phyloP scores from a whole-genome alignment of 768 basidiomycete genomes.

The Daedaleopsis sinensis region DNA sequence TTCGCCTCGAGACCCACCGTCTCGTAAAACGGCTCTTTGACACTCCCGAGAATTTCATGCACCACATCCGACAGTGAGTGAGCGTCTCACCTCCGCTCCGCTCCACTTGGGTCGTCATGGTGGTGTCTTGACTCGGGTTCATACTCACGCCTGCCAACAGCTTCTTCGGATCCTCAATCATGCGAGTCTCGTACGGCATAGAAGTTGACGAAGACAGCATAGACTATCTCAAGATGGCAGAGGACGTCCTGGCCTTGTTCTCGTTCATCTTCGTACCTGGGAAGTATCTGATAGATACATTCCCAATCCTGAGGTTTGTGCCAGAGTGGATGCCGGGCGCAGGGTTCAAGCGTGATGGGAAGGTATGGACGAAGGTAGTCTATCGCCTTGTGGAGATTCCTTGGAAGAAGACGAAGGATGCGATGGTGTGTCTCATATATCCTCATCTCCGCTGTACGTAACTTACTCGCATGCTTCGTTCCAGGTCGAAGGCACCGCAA shows the following conservation, averaged over 20 bases:
- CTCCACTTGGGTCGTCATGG: background rate
- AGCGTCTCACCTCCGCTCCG: no score
- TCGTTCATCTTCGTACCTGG: slow-evolving; percentile 21
- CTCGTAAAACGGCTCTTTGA: slow-evolving; percentile 1
- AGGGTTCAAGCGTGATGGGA: slow-evolving; percentile 19
- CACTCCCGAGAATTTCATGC: background rate
- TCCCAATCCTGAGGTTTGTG: slow-evolving; percentile 25
- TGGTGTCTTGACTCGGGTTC: background rate
- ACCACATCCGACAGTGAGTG: slow-evolving; percentile 13
- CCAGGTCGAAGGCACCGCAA: background rate
- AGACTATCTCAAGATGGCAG: slow-evolving; percentile 6
- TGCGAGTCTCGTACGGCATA: slow-evolving; percentile 14
- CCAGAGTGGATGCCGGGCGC: slow-evolving; percentile 29
- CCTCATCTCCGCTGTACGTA: background rate
- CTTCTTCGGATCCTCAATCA: slow-evolving; percentile 3
- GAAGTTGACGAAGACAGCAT: slow-evolving; percentile 8
- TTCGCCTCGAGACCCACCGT: background rate
- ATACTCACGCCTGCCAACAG: background rate
- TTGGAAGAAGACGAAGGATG: slow-evolving; percentile 9
- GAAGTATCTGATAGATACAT: slow-evolving; percentile 31
- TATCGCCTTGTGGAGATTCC: slow-evolving; percentile 10
- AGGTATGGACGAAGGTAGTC: slow-evolving; percentile 3
- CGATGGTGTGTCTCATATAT: background rate
- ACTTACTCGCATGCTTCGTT: background rate
- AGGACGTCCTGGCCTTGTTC: slow-evolving; percentile 8